Conservation (phyloP, 2,329 filamentous ascomycete genomes). For the Verticillium tricorpus region DNA sequence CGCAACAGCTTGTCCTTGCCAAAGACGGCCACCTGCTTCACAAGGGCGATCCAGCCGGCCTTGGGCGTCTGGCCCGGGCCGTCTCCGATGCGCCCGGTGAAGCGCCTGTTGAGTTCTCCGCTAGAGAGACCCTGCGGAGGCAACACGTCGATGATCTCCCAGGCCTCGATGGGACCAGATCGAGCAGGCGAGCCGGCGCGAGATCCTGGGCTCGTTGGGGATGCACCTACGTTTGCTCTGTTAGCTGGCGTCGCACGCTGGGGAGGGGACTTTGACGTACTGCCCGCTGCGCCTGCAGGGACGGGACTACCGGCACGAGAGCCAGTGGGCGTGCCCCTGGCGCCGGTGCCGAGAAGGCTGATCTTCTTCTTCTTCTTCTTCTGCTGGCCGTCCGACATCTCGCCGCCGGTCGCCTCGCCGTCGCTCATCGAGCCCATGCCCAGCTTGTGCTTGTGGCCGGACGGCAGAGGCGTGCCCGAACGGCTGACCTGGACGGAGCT, state of each 20-base stretch:
- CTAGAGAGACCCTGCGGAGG: constrained; percentile 51
- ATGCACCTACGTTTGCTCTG: constrained; percentile 11
- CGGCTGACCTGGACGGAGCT: constrained; percentile 47
- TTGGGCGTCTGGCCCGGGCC: constrained; percentile 46
- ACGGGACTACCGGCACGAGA: constrained; percentile 60
- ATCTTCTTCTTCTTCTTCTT: constrained; percentile 52
- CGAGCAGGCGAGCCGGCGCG: constrained; percentile 27
- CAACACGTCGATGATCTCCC: constrained; percentile 51
- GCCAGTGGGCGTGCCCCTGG: constrained; percentile 48
- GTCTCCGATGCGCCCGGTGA: constrained; percentile 48
- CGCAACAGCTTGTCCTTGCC: constrained; percentile 49
- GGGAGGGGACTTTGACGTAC: background rate
- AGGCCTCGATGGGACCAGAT: constrained; percentile 35
- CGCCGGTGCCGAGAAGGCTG: constrained; percentile 47
- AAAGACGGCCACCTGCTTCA: constrained; percentile 51
- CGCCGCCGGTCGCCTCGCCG: constrained; percentile 65
- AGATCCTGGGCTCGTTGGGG: constrained; percentile 11
- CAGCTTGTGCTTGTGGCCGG: constrained; percentile 35
- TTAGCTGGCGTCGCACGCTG: constrained; percentile 16
- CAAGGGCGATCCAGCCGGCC: constrained; percentile 54
- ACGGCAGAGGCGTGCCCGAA: constrained; percentile 49
- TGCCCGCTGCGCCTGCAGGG: constrained; percentile 20
- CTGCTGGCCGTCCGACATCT: constrained; percentile 54
- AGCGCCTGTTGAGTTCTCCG: constrained; percentile 47
- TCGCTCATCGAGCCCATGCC: constrained; percentile 63